These are phyloP conservation scores for Gracilaria caudata DNA, from an alignment of 23 red algal species.

Conservation along the genomic window DNA sequence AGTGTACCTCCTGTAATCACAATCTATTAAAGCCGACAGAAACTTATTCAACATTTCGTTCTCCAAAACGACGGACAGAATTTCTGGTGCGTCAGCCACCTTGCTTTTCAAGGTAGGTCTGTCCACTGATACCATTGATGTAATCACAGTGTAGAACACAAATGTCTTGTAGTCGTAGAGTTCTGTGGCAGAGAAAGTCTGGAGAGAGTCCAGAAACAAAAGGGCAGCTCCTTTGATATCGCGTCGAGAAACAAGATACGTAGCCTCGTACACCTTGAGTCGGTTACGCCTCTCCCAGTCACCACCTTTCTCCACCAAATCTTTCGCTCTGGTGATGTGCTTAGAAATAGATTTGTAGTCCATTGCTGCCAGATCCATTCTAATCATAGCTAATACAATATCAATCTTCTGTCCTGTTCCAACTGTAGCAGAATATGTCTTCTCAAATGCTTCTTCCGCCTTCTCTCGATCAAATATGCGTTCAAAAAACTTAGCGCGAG, in stretches of 20 bases:
- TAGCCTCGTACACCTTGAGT: conserved; percentile 96
- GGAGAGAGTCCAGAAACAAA: conserved; percentile 90
- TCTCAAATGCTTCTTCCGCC: conserved; percentile 83
- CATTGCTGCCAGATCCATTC: conserved; percentile 78
- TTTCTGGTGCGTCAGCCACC: conserved; percentile 88
- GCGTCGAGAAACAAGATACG: conserved; percentile 68
- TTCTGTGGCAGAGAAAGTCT: conserved; percentile 96
- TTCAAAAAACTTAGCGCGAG: conserved; percentile 79
- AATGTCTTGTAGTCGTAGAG: conserved; percentile 81
- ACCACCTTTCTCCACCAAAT: conserved; percentile 85
- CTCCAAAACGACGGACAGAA: conserved; percentile 82
- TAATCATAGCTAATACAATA: conserved; percentile 80
- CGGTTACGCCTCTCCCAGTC: conserved; percentile 99
- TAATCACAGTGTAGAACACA: conserved; percentile 91
- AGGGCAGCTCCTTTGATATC: conserved; percentile 79
- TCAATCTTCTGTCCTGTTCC: conserved; percentile 94
- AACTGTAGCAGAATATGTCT: conserved; percentile 82
- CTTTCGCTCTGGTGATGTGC: conserved; percentile 75
- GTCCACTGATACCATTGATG: conserved; percentile 82
- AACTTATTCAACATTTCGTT: conserved; percentile 65
- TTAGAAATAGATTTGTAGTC: conserved; percentile 66
- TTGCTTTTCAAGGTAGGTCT: conserved; percentile 84
- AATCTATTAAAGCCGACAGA: conserved; percentile 81
- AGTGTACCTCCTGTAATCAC: conserved; percentile 86
- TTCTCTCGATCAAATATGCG: conserved; percentile 70